Conservation (phyloP, 2,329 filamentous ascomycete genomes). For the Xylariaceae sp. region DNA sequence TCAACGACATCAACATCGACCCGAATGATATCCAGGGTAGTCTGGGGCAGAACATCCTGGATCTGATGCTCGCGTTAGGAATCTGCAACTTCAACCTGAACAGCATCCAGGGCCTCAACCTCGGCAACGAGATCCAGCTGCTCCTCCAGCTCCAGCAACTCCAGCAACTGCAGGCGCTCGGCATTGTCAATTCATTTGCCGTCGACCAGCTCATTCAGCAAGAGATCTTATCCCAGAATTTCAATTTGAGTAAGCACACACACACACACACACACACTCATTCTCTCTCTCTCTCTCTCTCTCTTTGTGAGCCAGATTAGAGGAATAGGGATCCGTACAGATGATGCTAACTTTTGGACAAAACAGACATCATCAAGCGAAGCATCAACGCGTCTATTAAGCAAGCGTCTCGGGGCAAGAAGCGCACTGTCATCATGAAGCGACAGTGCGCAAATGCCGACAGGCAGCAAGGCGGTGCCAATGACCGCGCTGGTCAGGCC, state of each 20-base stretch:
- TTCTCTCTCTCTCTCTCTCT: no score
- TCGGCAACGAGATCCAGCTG: slow-evolving; percentile 38
- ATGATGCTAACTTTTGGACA: slow-evolving; percentile 12
- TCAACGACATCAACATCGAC: slow-evolving; percentile 31
- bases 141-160: slow-evolving; percentile 41
- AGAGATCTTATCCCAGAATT: slow-evolving; percentile 35
- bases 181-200: slow-evolving; percentile 34
- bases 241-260: slow-evolving; percentile 37
- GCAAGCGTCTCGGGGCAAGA: slow-evolving; percentile 32
- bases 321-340: no score
- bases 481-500: not conserved
- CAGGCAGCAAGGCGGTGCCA: slow-evolving; percentile 3
- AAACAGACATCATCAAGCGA: slow-evolving; percentile 37
- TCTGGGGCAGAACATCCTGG: slow-evolving; percentile 28
- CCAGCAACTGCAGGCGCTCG: slow-evolving; percentile 38
- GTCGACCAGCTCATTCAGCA: slow-evolving; percentile 37
- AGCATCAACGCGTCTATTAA: slow-evolving; percentile 35
- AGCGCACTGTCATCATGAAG: slow-evolving; percentile 32
- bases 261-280: no score
- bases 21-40: slow-evolving; percentile 30
- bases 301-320: no score
- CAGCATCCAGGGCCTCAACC: slow-evolving; percentile 32
- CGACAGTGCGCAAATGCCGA: slow-evolving; percentile 27
- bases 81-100: slow-evolving; percentile 39
- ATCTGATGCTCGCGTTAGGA: slow-evolving; percentile 36